Conservation (phyloP, 2,329 filamentous ascomycete species). For the Aspergillus ibericus region DNA sequence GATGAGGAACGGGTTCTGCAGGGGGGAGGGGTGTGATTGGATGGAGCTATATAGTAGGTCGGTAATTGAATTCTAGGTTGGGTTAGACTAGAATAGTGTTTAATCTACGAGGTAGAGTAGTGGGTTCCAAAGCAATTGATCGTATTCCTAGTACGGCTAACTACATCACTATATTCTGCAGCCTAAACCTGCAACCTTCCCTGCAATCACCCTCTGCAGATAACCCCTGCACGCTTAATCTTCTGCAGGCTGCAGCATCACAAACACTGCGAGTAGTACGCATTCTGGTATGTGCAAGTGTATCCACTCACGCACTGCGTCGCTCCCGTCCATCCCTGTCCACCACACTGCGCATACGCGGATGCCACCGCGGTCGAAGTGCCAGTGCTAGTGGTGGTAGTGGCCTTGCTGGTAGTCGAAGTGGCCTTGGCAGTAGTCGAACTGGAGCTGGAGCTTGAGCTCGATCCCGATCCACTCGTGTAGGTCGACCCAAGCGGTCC, state of each 20-base stretch:
- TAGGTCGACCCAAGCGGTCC: slow-evolving; percentile 59
- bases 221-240: not conserved
- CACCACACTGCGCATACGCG: slow-evolving; percentile 36
- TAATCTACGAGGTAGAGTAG: too few relatives aligned
- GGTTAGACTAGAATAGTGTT: too few relatives aligned
- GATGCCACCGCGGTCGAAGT: slow-evolving; percentile 18
- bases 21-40: too few relatives aligned
- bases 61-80: too few relatives aligned
- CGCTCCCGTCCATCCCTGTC: slow-evolving; percentile 34
- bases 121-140: not conserved
- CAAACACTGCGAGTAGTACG: slow-evolving; percentile 43
- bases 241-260: not conserved
- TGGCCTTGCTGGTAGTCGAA: slow-evolving; percentile 11
- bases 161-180: not conserved
- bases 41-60: too few relatives aligned
- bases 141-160: not conserved
- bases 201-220: too few relatives aligned
- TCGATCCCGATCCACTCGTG: slow-evolving; percentile 7
- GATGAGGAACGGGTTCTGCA: too few relatives aligned
- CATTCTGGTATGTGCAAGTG: slow-evolving; percentile 34
- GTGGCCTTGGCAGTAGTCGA: slow-evolving; percentile 7
- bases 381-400: slow-evolving; percentile 8
- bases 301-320: slow-evolving; percentile 35
- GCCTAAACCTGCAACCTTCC: too few relatives aligned
- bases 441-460: slow-evolving; percentile 1